A percentile compares a stretch with the other conserved stretches of the same genome.
Evolutionary conservation across 257 asterid genomes (phyloP).

Genomic region (Thymus quinquecostatus): DNA sequence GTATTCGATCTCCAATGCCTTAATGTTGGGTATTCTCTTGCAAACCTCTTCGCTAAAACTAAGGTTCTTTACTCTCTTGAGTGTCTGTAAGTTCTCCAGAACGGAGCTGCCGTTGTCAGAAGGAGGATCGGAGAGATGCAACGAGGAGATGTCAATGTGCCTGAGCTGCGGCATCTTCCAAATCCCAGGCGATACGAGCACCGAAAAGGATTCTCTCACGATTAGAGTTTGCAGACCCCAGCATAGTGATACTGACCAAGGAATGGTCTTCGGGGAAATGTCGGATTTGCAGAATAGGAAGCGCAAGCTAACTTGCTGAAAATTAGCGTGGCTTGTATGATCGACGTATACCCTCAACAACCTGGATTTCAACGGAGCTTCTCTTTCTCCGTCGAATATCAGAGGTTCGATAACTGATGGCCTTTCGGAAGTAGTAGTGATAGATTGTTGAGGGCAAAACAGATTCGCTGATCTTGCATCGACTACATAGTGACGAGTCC

Average conservation of each 20-base stretch:
- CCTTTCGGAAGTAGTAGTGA: not conserved
- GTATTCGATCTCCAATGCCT: not conserved
- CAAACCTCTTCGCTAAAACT: not conserved
- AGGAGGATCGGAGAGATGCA: conserved; percentile 11
- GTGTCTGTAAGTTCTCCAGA: conserved; percentile 13
- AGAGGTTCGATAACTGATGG: not conserved
- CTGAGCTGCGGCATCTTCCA: conserved; percentile 30
- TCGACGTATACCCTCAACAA: not conserved
- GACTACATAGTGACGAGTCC: not conserved
- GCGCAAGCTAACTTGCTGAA: conserved; percentile 6
- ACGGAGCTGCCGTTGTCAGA: not conserved
- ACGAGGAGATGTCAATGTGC: not conserved
- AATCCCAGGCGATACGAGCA: conserved; percentile 17
- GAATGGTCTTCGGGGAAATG: not conserved
- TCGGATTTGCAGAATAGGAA: not conserved
- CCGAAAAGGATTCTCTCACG: not conserved
- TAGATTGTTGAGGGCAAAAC: not conserved
- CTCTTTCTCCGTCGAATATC: not conserved
- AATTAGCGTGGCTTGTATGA: not conserved
- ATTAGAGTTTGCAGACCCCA: conserved; percentile 27
- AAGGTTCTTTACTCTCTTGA: not conserved
- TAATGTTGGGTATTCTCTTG: conserved; percentile 28
- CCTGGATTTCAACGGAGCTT: not conserved
- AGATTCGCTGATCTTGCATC: not conserved
- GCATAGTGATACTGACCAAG: conserved; percentile 17